Evolutionary conservation across 179 eudicot genomes (phyloP).

Genomic region (Actinidia polygama): DNA sequence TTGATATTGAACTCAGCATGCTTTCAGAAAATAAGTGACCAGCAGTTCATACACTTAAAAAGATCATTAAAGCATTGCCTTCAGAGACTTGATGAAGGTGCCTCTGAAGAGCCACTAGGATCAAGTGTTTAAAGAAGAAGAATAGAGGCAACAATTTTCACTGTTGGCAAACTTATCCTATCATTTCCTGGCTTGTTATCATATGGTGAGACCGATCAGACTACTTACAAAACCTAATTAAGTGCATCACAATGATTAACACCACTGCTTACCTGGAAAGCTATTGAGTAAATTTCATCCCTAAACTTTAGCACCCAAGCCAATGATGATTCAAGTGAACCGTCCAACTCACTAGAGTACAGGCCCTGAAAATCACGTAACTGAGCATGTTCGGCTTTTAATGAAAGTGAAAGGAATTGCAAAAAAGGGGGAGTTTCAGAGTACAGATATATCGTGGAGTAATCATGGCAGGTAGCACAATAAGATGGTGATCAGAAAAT

Average conservation of each 20-base stretch:
- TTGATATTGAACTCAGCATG: conserved; percentile 69
- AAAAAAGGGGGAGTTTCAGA: neutral
- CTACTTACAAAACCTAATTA: no score
- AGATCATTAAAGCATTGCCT: conserved; percentile 46
- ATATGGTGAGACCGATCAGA: no score
- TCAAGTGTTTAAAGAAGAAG: conserved; percentile 90
- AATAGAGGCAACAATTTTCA: conserved; percentile 81
- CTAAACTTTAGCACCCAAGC: conserved; percentile 72
- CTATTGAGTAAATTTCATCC: conserved; percentile 79
- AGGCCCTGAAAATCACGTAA: conserved; percentile 56
- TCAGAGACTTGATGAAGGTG: conserved; percentile 55
- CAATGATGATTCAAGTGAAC: conserved; percentile 79
- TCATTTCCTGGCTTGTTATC: conserved; percentile 72
- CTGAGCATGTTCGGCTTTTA: neutral
- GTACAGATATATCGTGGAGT: neutral
- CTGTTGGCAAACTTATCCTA: conserved; percentile 82
- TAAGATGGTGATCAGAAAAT: neutral
- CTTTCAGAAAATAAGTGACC: conserved; percentile 53
- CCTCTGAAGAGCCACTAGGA: conserved; percentile 78
- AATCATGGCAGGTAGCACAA: neutral
- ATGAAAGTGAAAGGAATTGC: neutral
- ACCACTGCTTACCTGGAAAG: no score
- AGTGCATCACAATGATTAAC: no score
- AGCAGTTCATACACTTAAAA: conserved; percentile 13
- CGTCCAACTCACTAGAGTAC: conserved; percentile 62